Evolutionary conservation across 2,329 filamentous ascomycete species (phyloP).

Genomic region (Gremmenia infestans): DNA sequence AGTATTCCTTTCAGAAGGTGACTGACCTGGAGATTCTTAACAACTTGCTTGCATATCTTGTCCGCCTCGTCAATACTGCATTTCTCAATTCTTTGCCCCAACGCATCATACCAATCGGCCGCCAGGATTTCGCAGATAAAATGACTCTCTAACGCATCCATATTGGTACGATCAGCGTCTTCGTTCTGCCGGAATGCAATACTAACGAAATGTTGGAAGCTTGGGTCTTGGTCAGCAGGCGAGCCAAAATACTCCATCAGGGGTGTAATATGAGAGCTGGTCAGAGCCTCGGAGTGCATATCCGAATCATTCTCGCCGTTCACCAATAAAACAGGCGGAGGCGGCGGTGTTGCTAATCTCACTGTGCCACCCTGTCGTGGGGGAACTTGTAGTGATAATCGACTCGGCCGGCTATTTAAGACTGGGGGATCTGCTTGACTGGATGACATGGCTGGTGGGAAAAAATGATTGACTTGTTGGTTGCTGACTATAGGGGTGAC

Average conservation of each 20-base stretch:
- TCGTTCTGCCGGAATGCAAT: constrained; percentile 28
- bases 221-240: constrained; percentile 18
- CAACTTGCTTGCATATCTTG: constrained; percentile 48
- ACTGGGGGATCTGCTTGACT: constrained; percentile 17
- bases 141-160: constrained; percentile 51
- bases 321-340: constrained; percentile 37
- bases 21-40: constrained; percentile 43
- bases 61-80: constrained; percentile 48
- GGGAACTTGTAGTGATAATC: constrained; percentile 59
- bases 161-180: constrained; percentile 41
- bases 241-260: constrained; percentile 28
- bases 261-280: constrained; percentile 17
- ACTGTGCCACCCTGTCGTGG: constrained; percentile 56
- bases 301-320: constrained; percentile 37
- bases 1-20: too few relatives aligned
- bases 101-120: constrained; percentile 47
- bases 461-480: constrained; percentile 34
- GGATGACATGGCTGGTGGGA: constrained; percentile 24
- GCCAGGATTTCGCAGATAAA: constrained; percentile 47
- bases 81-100: constrained; percentile 38
- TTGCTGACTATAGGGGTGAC: constrained; percentile 40
- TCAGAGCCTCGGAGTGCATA: constrained; percentile 29
- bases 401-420: constrained; percentile 37
- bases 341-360: constrained; percentile 55
- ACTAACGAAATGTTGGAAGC: constrained; percentile 24